Evolutionary conservation across 1,284 basidiomycete genomes (phyloP).

Genomic region (Amylostereum chailletii): DNA sequence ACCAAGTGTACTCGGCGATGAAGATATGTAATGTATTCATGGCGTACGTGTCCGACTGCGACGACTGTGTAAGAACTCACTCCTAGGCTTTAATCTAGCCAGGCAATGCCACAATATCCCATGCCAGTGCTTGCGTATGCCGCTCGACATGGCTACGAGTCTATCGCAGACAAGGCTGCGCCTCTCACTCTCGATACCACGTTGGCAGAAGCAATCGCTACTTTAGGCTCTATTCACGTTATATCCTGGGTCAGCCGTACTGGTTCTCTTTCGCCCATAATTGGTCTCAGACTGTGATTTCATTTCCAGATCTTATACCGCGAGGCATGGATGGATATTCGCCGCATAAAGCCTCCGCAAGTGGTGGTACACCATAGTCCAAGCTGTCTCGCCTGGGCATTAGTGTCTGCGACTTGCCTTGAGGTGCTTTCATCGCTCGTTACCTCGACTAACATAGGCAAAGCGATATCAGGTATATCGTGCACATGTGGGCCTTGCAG

Average conservation of each 20-base stretch:
- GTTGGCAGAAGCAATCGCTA: neutral
- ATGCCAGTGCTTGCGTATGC: neutral
- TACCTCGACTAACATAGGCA: no score
- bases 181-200: neutral
- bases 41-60: constrained; percentile 1
- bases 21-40: constrained; percentile 7
- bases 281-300: neutral
- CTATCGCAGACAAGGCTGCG: neutral
- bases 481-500: no score
- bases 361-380: no score
- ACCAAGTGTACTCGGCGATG: constrained; percentile 7
- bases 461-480: no score
- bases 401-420: no score
- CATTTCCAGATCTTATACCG: neutral
- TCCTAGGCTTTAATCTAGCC: neutral
- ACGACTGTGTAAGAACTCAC: neutral
- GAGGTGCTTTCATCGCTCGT: no score
- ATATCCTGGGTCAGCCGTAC: neutral
- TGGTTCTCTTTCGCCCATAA: neutral
- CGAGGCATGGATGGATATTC: neutral
- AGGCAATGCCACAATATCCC: neutral
- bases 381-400: no score
- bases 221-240: neutral
- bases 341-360: neutral
- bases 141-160: neutral